Evolutionary conservation across 352 stramenopile genomes (phyloP).

Genomic region (Globisporangium recalcitrans): DNA sequence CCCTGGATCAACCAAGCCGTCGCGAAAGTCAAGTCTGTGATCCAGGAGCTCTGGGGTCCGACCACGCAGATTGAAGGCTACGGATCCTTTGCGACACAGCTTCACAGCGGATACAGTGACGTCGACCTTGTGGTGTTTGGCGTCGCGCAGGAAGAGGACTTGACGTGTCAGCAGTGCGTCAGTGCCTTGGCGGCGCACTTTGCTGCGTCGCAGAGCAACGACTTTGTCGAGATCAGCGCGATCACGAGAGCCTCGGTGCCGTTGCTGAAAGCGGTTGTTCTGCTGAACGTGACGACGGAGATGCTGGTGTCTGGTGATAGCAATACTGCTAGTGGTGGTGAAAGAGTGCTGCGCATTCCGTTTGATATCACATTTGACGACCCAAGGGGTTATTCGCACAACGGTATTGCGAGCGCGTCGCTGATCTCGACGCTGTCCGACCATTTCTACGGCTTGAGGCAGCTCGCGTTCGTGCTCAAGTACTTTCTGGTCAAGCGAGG

Average conservation of each 20-base stretch:
- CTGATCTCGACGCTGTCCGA: conserved; percentile 58
- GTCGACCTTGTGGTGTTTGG: conserved; percentile 81
- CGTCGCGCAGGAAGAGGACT: conserved; percentile 37
- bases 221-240: conserved; percentile 56
- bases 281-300: conserved; percentile 14
- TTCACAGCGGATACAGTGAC: conserved; percentile 62
- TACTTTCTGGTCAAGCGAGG: conserved; percentile 83
- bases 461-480: conserved; percentile 87
- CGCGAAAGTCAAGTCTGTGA: conserved; percentile 32
- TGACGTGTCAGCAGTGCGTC: conserved; percentile 57
- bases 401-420: conserved; percentile 68
- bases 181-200: conserved; percentile 26
- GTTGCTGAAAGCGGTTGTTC: conserved; percentile 71
- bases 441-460: conserved; percentile 72
- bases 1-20: conserved; percentile 53
- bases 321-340: not conserved
- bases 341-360: conserved; percentile 36
- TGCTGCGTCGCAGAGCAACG: not conserved
- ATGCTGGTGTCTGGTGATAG: not conserved
- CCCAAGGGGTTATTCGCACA: conserved; percentile 47
- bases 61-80: conserved; percentile 54
- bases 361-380: conserved; percentile 85
- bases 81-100: conserved; percentile 65
- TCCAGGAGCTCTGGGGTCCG: conserved; percentile 45
- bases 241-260: conserved; percentile 70